Base-by-base conservation (phyloP, 495 filamentous ascomycete genomes). In the Ascobolus immersus region DNA sequence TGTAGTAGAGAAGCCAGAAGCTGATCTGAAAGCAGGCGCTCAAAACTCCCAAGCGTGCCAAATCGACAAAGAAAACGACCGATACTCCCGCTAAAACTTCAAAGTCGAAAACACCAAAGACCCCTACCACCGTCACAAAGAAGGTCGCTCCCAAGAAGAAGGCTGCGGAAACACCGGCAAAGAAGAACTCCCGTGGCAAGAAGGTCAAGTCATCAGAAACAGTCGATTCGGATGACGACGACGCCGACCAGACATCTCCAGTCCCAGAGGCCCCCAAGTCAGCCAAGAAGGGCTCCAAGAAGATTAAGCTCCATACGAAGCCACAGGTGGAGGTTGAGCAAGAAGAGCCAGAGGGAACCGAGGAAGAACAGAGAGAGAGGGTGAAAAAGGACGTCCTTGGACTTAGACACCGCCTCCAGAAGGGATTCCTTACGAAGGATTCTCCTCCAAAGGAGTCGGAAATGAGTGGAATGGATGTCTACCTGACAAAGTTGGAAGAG, bases 381-480 rank as follows among this genome's bases (percentile, higher is more conserved):
- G 75, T 67, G 59, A 42, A 67, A 61, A 65, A 64, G 37, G 64
- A 68, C 32, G 76, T 91, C 14, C 56, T 90, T 4, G 90, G 78
- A 55, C 60, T 84, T 25, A 72, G 82, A 32, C 80, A 93, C 55
- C 73, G 75, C 49, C 69, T 93, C 14, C 82, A 93, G 49, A 81
- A 82, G 48, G 82, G 78, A 0, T 77, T 93, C 42, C 65, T 93
- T 13, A 74, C 73, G 11, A 63, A 73, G 12, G 79, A 90, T 37
- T 64, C 69, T 33, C 63, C 67, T 15, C 82, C 82, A 12, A 73
- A 79, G 54, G 73, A 74, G 39, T 73, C 79, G n/a, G 82, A 89
- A 50, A 90, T 90, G 81, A 64, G 64, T 21, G 44, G 52, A 8
- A 89, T 92, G 78, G 70, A 73, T 5, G 67, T 70, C 12, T 81